Evolutionary conservation across 352 stramenopile genomes (phyloP).

Genomic region (Globisporangium parvum): DNA sequence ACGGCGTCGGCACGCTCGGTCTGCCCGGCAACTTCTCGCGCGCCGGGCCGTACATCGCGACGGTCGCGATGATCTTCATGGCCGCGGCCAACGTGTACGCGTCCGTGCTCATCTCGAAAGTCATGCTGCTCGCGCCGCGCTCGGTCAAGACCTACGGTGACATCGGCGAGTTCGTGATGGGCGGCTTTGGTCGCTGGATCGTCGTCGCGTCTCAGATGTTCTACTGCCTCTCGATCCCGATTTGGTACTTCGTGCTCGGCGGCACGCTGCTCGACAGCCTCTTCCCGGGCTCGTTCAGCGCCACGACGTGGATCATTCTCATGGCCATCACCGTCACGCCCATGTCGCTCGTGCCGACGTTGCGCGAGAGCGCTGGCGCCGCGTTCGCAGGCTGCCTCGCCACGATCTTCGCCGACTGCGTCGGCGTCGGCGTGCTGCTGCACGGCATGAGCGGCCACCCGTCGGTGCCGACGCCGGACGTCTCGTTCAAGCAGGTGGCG

Average conservation of each 20-base stretch:
- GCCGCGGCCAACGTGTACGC: not conserved
- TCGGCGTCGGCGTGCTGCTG: conserved; percentile 17
- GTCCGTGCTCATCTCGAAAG: not conserved
- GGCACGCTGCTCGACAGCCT: conserved; percentile 41
- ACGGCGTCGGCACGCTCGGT: conserved; percentile 1
- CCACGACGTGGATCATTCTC: conserved; percentile 38
- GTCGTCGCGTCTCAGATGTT: conserved; percentile 20
- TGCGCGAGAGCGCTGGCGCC: conserved; percentile 17
- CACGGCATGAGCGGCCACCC: conserved; percentile 20
- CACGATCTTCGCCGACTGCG: conserved; percentile 21
- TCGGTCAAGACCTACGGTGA: not conserved
- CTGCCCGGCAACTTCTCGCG: conserved; percentile 1
- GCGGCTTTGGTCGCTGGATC: not conserved
- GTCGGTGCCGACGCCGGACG: conserved; percentile 10
- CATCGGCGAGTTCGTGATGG: not conserved
- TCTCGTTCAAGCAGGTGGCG: conserved; percentile 22
- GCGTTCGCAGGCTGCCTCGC: conserved; percentile 19
- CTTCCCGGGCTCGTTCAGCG: conserved; percentile 39
- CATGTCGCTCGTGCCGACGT: conserved; percentile 18
- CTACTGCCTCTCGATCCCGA: conserved; percentile 47
- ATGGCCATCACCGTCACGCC: conserved; percentile 18
- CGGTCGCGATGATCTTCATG: not conserved
- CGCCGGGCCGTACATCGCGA: not conserved
- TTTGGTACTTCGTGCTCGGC: conserved; percentile 53
- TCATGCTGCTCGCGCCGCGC: conserved; percentile 1